Conservation (phyloP, 2,329 filamentous ascomycete genomes). For the Leptographium lundbergii region DNA sequence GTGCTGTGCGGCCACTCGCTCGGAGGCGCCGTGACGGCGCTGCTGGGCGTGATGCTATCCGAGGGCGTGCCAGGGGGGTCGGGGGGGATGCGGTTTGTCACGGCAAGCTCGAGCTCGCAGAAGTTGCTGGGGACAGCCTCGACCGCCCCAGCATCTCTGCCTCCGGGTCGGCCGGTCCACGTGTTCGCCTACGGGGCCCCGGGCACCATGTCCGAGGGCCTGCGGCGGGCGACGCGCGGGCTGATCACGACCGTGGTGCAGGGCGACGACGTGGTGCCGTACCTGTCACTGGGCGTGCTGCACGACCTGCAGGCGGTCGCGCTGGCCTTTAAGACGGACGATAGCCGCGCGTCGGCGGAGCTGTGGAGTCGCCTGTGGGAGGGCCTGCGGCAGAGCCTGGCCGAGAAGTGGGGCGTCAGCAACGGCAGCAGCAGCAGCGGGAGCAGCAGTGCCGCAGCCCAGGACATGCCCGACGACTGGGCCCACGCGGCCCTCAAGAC, state of each 20-base stretch:
- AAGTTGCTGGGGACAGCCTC: too few relatives aligned
- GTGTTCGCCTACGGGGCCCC: constrained; percentile 71
- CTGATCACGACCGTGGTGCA: constrained; percentile 65
- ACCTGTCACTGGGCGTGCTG: constrained; percentile 58
- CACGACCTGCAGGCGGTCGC: constrained; percentile 65
- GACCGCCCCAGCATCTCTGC: constrained; percentile 27
- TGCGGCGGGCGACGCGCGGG: constrained; percentile 57
- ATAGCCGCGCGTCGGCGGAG: constrained; percentile 52
- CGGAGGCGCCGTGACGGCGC: constrained; percentile 55
- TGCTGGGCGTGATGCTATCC: constrained; percentile 59
- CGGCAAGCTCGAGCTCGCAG: constrained; percentile 31
- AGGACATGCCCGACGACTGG: constrained; percentile 47
- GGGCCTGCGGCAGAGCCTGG: constrained; percentile 27
- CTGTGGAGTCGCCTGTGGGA: constrained; percentile 52
- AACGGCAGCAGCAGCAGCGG: constrained; percentile 10
- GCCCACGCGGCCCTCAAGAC: constrained; percentile 53
- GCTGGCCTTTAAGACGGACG: constrained; percentile 60
- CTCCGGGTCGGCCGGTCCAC: constrained; percentile 57
- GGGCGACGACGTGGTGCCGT: constrained; percentile 61
- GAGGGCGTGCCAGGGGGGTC: constrained; percentile 29
- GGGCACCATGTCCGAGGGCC: constrained; percentile 55
- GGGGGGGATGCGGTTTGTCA: constrained; percentile 41
- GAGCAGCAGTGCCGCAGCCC: neutral
- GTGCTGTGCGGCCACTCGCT: constrained; percentile 59
- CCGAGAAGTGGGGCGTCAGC: constrained; percentile 44